A percentile compares a stretch with the other conserved stretches of the same genome.
Evolutionary conservation across 2,329 filamentous ascomycete genomes (phyloP).

Genomic region (Bipolaris bicolor): DNA sequence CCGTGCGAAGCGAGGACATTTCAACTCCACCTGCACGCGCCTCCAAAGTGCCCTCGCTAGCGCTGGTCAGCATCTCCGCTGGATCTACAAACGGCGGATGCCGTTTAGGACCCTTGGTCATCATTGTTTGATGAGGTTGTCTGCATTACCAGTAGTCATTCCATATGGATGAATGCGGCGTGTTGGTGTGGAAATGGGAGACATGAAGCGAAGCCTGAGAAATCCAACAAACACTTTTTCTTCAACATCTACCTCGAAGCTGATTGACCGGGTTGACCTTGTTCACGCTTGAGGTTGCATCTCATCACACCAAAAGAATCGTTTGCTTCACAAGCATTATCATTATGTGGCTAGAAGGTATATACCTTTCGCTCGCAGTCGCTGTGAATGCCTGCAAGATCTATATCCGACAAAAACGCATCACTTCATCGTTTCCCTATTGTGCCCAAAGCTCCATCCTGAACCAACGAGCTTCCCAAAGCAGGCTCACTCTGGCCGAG

Average conservation of each 20-base stretch:
- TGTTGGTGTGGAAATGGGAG: not conserved
- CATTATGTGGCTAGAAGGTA: conserved; percentile 43
- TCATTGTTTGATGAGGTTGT: not conserved
- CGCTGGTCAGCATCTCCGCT: not conserved
- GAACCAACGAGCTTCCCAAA: conserved; percentile 20
- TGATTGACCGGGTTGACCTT: no score
- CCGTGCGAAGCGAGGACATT: conserved; percentile 12
- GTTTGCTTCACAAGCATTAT: conserved; percentile 32
- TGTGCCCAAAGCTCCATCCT: conserved; percentile 20
- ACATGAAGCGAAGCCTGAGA: not conserved
- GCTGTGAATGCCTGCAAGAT: conserved; percentile 28
- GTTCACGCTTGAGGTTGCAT: not conserved
- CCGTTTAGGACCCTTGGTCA: not conserved
- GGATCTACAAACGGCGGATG: not conserved
- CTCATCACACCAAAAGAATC: not conserved
- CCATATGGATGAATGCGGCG: not conserved
- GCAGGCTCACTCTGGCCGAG: conserved; percentile 26
- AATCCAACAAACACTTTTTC: not conserved
- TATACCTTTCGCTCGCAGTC: conserved; percentile 27
- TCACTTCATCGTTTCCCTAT: conserved; percentile 38
- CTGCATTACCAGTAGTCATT: not conserved
- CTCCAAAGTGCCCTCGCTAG: conserved; percentile 3
- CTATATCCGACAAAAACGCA: conserved; percentile 41
- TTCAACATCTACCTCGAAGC: not conserved
- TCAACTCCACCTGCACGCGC: conserved; percentile 6